Base-by-base conservation (phyloP, 495 filamentous ascomycete species). In the Penicillium paxilli region DNA sequence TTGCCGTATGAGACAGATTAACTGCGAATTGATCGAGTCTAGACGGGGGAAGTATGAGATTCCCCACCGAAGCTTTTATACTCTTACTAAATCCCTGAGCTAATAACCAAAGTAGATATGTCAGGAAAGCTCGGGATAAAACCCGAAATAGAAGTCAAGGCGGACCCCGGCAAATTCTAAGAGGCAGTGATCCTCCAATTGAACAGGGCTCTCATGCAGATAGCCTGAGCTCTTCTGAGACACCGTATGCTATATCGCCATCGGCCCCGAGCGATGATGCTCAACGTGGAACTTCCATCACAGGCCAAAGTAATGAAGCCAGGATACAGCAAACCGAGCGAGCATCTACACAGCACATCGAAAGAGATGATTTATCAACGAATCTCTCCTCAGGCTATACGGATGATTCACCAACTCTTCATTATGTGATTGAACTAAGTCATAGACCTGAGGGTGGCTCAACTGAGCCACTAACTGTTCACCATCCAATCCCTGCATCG, bases 1-100 rank as follows among this genome's bases (percentile, higher is more conserved):
- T 54, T 73, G 70, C 53, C 52, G 54, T 8, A 49, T 64, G 0
- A 51, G 62, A 3, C 58, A 54, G n/a, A 58, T 52, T 5, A 23
- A 51, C n/a, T 73, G 70, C 48, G 60, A 73, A 52, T 33, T 71
- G 41, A 63, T 67, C 28, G 53, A 64, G 3, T 73, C 70, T 17
- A 58, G 59, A 32, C 55, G 70, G 16, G 68, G 70, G 41, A 68
- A 66, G 69, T 72, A 57, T 9, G 26, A 49, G 24, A 1, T 19
- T 5, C n/a, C 33, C 16, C 16, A 16, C n/a, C n/a, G n/a, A n/a
- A n/a, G n/a, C 17, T 40, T 40, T 42, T 33, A 46, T 41, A 20
- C 42, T 16, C 4, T 16, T 16, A 16, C 2, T 6, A 9, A 3
- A n/a, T n/a, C n/a, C 35, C 2, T n/a, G 2, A 16, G 19, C 20